Evolutionary conservation across 192 early-diverging fungal species (phyloP).

Genomic region (Coemansia sp.): DNA sequence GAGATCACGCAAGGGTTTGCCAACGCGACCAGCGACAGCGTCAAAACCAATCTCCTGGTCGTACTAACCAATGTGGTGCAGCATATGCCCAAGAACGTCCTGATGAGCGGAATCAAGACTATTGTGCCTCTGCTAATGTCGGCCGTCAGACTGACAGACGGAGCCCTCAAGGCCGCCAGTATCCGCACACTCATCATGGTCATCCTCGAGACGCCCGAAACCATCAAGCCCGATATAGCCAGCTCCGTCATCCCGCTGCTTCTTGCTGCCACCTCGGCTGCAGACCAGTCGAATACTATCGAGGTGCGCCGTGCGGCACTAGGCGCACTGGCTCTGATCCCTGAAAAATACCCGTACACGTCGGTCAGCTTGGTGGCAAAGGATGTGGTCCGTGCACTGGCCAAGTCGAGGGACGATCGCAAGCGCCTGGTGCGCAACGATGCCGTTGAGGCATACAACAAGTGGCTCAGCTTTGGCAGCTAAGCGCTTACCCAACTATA

Average conservation of each 20-base stretch:
- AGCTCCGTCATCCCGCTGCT: slow-evolving; percentile 30
- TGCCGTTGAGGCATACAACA: slow-evolving; percentile 83
- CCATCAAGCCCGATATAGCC: slow-evolving; percentile 50
- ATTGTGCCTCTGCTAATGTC: slow-evolving; percentile 80
- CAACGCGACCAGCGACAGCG: slow-evolving; percentile 27
- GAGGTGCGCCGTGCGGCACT: slow-evolving; percentile 75
- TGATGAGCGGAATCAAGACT: slow-evolving; percentile 73
- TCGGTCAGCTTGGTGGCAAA: slow-evolving; percentile 65
- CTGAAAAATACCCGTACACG: slow-evolving; percentile 64
- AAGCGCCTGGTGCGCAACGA: slow-evolving; percentile 87
- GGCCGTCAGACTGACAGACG: slow-evolving; percentile 68
- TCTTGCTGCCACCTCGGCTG: slow-evolving; percentile 16
- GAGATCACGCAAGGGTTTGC: slow-evolving; percentile 63
- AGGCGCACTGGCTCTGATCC: slow-evolving; percentile 67
- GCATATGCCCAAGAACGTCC: slow-evolving; percentile 81
- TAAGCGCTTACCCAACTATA: background rate
- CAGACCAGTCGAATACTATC: slow-evolving; percentile 29
- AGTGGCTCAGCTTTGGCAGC: slow-evolving; percentile 68
- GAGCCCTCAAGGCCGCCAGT: slow-evolving; percentile 70
- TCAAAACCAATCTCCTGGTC: slow-evolving; percentile 75
- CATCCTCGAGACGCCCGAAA: slow-evolving; percentile 67
- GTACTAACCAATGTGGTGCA: slow-evolving; percentile 81
- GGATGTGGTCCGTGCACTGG: slow-evolving; percentile 65
- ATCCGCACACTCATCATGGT: slow-evolving; percentile 78
- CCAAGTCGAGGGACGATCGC: slow-evolving; percentile 75